A percentile compares a stretch with the other conserved stretches of the same genome.
Conservation (phyloP, 768 basidiomycete species). For the Pleurotus cornucopiae region DNA sequence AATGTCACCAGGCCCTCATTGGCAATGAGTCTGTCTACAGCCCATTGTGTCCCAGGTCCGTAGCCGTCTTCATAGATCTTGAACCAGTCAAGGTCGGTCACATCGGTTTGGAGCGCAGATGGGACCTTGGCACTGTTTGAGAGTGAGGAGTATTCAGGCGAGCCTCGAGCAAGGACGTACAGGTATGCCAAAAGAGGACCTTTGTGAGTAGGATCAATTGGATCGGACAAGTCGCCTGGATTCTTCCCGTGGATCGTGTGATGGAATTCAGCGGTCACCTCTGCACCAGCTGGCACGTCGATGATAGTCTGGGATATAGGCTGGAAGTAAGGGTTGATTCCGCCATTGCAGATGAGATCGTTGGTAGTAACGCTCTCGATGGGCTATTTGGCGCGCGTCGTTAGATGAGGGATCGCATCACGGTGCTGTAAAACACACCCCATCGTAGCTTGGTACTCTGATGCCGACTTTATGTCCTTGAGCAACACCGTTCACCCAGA, state of each 20-base stretch:
- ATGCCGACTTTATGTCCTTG: conserved; percentile 40
- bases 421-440: conserved; percentile 19
- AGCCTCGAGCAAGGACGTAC: conserved; percentile 23
- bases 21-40: conserved; percentile 31
- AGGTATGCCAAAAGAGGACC: conserved; percentile 50
- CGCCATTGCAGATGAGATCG: conserved; percentile 56
- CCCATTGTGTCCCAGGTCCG: conserved; percentile 29
- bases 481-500: conserved; percentile 48
- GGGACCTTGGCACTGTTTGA: conserved; percentile 35
- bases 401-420: neutral
- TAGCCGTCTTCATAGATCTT: conserved; percentile 38
- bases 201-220: conserved; percentile 48
- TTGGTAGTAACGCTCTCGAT: conserved; percentile 55
- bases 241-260: conserved; percentile 42
- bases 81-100: conserved; percentile 42
- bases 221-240: conserved; percentile 37
- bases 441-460: conserved; percentile 40
- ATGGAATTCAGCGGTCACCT: conserved; percentile 50
- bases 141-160: neutral
- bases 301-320: conserved; percentile 43
- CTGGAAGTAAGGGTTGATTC: conserved; percentile 49
- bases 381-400: conserved; percentile 29
- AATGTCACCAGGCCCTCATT: conserved; percentile 39
- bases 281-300: conserved; percentile 46
- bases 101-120: conserved; percentile 14